Evolutionary conservation across 2,329 filamentous ascomycete species (phyloP), one percentile per base, ranked within the genome.

Genomic region (Huntiella omanensis): DNA sequence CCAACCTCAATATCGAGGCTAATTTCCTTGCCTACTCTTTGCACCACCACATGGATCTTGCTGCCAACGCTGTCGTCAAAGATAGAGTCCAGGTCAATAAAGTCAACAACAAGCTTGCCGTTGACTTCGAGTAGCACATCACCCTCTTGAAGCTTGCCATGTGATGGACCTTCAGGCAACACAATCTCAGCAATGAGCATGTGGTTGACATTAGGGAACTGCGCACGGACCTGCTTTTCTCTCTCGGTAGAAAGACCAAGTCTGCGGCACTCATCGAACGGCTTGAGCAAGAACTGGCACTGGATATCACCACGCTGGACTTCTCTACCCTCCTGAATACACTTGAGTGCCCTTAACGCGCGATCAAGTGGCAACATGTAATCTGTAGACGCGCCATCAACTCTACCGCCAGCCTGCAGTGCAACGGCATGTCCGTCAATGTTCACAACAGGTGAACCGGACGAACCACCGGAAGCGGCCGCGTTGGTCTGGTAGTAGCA

Each of bases 401-500:
- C 83, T 61, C 91, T 75, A 39, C 91, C 91, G 51, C 92, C 91
- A 40, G 91, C 91, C 63, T 98, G 91, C 39, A 98, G 66, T 35
- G 91, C 91, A 47, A 98, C 80, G 4, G 87, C 91, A 58, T 78
- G 81, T 8, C 91, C 91, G 60, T 94, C 84, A 50, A 94, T 82
- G 62, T 95, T 93, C 51, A 98, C 87, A 1, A 98, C 91, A 0
- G 91, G 91, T 76, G 83, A 93, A 52, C 91, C 91, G n/a, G 91
- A 98, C 65, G 85, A 94, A 54, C 91, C 91, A 54, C 91, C 91
- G 60, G 87, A 96, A 2, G 91, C 92, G 4, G 91, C 88, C 3
- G 91, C 92, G 11, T 92, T 93, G 52, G 92, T 91, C 65, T 98
- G 91, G 56, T 96, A 96, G 68, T 98, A 98, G 60, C 93, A 79